Percentiles rank a stretch among this genome's conserved stretches.
These are phyloP conservation scores for Pisolithus marmoratus DNA, from an alignment of 768 basidiomycete genomes.

Conservation along the genomic window DNA sequence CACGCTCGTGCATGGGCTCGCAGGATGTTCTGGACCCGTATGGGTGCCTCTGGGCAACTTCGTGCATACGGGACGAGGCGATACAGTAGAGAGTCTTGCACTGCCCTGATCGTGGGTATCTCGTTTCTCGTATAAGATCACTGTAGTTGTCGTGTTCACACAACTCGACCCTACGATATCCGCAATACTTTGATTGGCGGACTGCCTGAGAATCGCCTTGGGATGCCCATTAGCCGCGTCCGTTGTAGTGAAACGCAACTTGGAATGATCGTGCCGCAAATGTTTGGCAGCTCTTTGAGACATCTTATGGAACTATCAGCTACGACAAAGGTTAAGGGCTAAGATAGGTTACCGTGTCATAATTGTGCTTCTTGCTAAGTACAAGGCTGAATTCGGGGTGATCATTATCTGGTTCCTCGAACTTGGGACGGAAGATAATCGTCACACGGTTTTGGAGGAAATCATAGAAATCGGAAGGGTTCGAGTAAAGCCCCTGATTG, in stretches of 20 bases:
- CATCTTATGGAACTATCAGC: conserved; percentile 57
- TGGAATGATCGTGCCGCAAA: conserved; percentile 90
- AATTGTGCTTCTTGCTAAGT: conserved; percentile 98
- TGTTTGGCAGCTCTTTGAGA: conserved; percentile 86
- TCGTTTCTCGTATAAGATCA: conserved; percentile 92
- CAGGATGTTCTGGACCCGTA: too few species aligned
- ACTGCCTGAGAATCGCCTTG: conserved; percentile 87
- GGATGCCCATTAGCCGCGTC: conserved; percentile 79
- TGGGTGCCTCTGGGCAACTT: too few species aligned
- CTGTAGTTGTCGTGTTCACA: conserved; percentile 75
- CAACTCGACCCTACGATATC: conserved; percentile 93
- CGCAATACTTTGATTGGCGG: conserved; percentile 87
- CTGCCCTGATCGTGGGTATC: too few species aligned
- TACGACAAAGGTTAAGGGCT: neutral
- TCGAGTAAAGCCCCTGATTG: conserved; percentile 82
- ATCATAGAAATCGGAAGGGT: conserved; percentile 91
- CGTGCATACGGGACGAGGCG: too few species aligned
- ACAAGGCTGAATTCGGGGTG: conserved; percentile 83
- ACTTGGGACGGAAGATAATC: conserved; percentile 91
- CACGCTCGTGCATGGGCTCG: too few species aligned
- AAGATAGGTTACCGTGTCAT: conserved; percentile 69
- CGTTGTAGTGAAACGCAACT: conserved; percentile 98
- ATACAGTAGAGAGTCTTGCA: too few species aligned
- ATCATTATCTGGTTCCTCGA: conserved; percentile 72
- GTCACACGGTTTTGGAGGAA: conserved; percentile 96